These are phyloP conservation scores for Xanthoparmelia taractica DNA, from an alignment of 495 filamentous ascomycete genomes.

Conservation along the genomic window DNA sequence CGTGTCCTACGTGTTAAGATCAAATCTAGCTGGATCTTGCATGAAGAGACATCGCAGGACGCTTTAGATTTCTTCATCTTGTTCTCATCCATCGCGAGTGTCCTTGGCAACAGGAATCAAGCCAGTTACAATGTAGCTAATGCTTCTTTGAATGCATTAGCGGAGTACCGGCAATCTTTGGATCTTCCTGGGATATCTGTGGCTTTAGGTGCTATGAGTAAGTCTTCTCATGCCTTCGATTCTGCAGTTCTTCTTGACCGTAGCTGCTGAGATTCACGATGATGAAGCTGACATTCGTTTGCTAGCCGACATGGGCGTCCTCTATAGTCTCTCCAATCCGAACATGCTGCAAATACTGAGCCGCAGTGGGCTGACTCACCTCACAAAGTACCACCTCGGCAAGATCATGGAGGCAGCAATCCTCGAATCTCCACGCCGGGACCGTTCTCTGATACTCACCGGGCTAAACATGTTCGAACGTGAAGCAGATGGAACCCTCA, in stretches of 20 bases:
- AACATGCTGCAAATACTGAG: constrained; percentile 13
- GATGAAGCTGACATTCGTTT: constrained; percentile 11
- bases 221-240: not conserved
- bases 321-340: constrained; percentile 9
- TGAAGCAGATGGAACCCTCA: not conserved
- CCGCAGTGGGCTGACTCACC: constrained; percentile 21
- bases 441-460: constrained; percentile 15
- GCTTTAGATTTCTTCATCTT: constrained; percentile 34
- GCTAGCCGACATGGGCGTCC: constrained; percentile 19
- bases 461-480: constrained; percentile 18
- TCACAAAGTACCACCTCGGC: constrained; percentile 12
- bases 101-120: constrained; percentile 23
- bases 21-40: constrained; percentile 19
- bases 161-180: constrained; percentile 24
- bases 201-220: constrained; percentile 26
- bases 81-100: constrained; percentile 28
- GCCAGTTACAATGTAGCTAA: constrained; percentile 30
- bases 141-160: constrained; percentile 26
- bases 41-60: constrained; percentile 8
- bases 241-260: not conserved
- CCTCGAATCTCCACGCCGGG: constrained; percentile 15
- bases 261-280: not conserved
- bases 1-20: constrained; percentile 25
- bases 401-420: constrained; percentile 26
- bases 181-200: constrained; percentile 22